Conservation (phyloP, 441 rosid genomes). For the Populus tomentosa region DNA sequence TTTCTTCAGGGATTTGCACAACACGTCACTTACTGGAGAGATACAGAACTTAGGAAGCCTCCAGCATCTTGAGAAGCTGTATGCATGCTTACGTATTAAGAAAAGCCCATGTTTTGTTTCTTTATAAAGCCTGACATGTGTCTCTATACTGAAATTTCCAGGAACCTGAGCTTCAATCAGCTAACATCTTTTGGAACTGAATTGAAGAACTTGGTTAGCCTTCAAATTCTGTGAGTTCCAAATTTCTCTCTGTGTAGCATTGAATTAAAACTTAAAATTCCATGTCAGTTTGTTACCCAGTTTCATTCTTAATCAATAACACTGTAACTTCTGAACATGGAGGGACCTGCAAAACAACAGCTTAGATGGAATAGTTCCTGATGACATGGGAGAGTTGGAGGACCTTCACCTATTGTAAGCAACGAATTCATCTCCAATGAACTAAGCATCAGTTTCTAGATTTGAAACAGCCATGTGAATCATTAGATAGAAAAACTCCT, state of each 20-base stretch:
- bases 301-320: neutral
- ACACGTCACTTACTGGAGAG: slow-evolving; percentile 24
- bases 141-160: slow-evolving; percentile 25
- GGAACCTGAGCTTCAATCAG: slow-evolving; percentile 86
- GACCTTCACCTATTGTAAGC: slow-evolving; percentile 77
- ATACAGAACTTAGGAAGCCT: slow-evolving; percentile 73
- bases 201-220: slow-evolving; percentile 53
- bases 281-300: too few relatives aligned
- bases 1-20: slow-evolving; percentile 76
- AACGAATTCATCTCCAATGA: slow-evolving; percentile 4
- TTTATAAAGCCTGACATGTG: neutral
- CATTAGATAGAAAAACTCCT: slow-evolving; percentile 2
- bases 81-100: slow-evolving; percentile 18
- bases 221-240: slow-evolving; percentile 71
- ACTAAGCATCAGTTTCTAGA: neutral
- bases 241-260: neutral
- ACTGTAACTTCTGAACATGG: slow-evolving; percentile 10
- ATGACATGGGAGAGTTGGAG: slow-evolving; percentile 59
- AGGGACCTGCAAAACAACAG: slow-evolving; percentile 89
- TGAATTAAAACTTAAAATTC: neutral
- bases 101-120: neutral
- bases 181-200: slow-evolving; percentile 70
- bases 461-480: neutral
- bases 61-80: slow-evolving; percentile 71
- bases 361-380: slow-evolving; percentile 72